Percentiles rank a stretch among this genome's conserved stretches.
Conservation (phyloP, 306 rosid species). For the Cicer judaicum region DNA sequence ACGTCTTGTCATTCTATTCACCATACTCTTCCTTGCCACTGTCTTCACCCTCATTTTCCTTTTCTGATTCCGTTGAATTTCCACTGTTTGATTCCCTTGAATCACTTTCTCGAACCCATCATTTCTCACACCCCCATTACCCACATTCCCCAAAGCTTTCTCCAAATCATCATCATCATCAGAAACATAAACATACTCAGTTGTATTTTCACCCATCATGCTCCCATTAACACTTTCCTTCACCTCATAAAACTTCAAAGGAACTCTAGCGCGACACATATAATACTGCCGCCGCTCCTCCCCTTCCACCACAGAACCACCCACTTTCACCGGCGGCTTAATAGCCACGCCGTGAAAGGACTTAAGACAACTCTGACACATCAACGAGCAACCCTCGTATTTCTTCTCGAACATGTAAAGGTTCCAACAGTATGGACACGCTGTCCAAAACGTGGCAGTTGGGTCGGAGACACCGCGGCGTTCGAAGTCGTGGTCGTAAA, state of each 20-base stretch:
- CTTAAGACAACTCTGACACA: constrained; percentile 61
- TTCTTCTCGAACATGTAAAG: constrained; percentile 59
- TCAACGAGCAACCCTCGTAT: constrained; percentile 59
- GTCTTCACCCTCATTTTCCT: constrained; percentile 52
- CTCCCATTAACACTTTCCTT: not conserved
- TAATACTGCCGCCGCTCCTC: constrained; percentile 55
- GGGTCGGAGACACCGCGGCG: not conserved
- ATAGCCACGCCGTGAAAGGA: constrained; percentile 67
- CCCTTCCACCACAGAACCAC: constrained; percentile 44
- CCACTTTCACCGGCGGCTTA: constrained; percentile 50
- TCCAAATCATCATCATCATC: constrained; percentile 27
- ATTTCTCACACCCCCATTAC: not conserved
- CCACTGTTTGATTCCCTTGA: not conserved
- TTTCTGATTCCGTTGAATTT: constrained; percentile 38
- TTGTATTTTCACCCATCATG: not conserved
- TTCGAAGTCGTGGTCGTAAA: constrained; percentile 40
- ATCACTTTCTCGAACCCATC: constrained; percentile 21
- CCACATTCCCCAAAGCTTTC: constrained; percentile 5
- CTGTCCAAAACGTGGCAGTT: constrained; percentile 67
- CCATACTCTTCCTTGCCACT: constrained; percentile 48
- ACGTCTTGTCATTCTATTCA: constrained; percentile 42
- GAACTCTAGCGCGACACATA: constrained; percentile 46
- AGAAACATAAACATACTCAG: constrained; percentile 13
- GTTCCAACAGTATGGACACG: constrained; percentile 74
- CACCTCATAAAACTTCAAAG: constrained; percentile 45